A percentile compares a stretch with the other conserved stretches of the same genome.
Evolutionary conservation across 331 rosid genomes (phyloP).

Genomic region (Quercus tomentella): DNA sequence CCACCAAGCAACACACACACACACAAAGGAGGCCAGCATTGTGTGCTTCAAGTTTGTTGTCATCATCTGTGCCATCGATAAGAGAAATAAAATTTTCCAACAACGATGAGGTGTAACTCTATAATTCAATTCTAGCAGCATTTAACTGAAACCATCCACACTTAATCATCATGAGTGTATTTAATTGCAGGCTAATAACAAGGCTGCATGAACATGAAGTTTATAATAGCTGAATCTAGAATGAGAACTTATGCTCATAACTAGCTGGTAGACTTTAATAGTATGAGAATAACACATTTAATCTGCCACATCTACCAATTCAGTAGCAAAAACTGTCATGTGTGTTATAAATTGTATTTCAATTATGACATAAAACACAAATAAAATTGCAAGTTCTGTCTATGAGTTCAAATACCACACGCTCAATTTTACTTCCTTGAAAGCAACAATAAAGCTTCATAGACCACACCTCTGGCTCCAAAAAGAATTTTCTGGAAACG

Average conservation of each 20-base stretch:
- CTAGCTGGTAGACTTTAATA: not conserved
- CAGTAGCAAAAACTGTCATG: not conserved
- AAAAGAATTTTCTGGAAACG: not conserved
- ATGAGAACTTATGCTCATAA: not conserved
- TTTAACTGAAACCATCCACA: not conserved
- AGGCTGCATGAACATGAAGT: not conserved
- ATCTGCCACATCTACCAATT: not conserved
- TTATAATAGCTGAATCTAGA: not conserved
- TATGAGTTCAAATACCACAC: constrained; percentile 1
- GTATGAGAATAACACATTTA: not conserved
- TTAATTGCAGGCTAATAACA: not conserved
- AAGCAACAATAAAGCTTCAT: not conserved
- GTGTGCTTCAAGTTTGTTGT: not conserved
- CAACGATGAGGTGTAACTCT: not conserved
- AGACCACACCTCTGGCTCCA: not conserved
- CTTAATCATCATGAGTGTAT: not conserved
- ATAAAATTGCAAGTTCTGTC: not conserved
- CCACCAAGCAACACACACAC: not conserved
- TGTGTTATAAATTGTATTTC: not conserved
- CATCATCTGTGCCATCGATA: not conserved
- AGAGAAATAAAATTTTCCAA: not conserved
- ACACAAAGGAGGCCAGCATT: not conserved
- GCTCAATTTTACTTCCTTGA: constrained; percentile 5
- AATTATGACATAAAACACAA: not conserved
- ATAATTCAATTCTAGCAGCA: not conserved